These are phyloP conservation scores for Capsaspora owczarzaki DNA, from an alignment of 78 protist genomes.

Conservation along the genomic window DNA sequence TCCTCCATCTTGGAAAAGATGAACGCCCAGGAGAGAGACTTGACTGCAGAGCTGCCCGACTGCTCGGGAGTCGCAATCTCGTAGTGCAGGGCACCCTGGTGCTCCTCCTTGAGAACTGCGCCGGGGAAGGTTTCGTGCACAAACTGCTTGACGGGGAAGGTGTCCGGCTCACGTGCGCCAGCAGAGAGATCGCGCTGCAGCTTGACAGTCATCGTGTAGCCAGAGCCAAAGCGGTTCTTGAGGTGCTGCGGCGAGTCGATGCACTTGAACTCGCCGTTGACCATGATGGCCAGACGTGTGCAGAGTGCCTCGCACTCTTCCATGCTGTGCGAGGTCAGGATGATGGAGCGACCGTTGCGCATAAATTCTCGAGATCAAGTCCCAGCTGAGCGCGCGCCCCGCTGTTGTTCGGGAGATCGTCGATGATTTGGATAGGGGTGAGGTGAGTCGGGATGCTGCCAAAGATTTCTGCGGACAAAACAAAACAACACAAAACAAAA, in stretches of 20 bases:
- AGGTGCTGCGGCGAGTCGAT: conserved; percentile 35
- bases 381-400: too few species aligned
- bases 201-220: neutral
- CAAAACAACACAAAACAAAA: too few species aligned
- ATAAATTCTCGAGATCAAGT: too few species aligned
- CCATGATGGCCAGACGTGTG: conserved; percentile 44
- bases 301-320: conserved; percentile 63
- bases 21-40: too few species aligned
- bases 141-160: neutral
- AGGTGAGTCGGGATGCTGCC: too few species aligned
- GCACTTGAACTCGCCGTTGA: conserved; percentile 8
- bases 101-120: neutral
- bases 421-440: too few species aligned
- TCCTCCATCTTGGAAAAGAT: neutral
- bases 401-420: too few species aligned
- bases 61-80: too few species aligned
- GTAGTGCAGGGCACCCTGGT: neutral
- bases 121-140: neutral
- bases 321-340: conserved; percentile 71
- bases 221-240: neutral
- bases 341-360: conserved; percentile 27
- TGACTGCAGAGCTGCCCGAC: too few species aligned
- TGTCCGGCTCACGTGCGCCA: neutral
- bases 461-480: too few species aligned
- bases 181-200: neutral